These are phyloP conservation scores for Argentina anserina DNA, from an alignment of 306 rosid genomes.

Conservation along the genomic window DNA sequence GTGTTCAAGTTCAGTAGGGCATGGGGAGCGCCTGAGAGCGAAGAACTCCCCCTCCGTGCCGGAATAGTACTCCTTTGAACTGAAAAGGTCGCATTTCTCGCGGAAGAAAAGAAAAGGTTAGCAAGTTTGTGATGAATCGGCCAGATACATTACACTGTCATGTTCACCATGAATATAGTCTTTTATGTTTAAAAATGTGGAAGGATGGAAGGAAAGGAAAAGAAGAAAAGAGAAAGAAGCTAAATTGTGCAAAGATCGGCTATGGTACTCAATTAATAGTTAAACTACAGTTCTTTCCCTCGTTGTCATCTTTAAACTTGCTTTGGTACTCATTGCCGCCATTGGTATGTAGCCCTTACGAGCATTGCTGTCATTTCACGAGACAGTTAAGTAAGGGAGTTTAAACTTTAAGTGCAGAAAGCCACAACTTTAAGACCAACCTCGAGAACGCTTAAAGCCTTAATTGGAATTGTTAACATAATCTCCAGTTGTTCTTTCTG, in stretches of 20 bases:
- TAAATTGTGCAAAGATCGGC: conserved; percentile 13
- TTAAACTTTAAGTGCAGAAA: conserved; percentile 32
- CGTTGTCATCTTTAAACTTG: conserved; percentile 32
- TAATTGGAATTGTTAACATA: not conserved
- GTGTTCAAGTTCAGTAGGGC: not conserved
- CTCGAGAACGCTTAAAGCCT: conserved; percentile 54
- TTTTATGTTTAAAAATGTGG: not conserved
- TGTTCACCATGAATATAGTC: not conserved
- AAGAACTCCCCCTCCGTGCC: not conserved
- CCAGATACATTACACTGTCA: not conserved
- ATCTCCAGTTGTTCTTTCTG: not conserved
- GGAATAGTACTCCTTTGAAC: not conserved
- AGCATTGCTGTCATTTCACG: conserved; percentile 2
- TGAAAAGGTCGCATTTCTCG: not conserved
- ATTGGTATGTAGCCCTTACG: too few species aligned
- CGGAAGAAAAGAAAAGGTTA: not conserved
- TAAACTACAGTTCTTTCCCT: conserved; percentile 7
- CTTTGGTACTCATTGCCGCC: conserved; percentile 26
- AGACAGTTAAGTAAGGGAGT: conserved; percentile 6
- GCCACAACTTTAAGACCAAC: conserved; percentile 59
- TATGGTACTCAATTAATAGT: conserved; percentile 4
- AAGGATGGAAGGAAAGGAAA: conserved; percentile 3
- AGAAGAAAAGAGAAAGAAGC: conserved; percentile 10
- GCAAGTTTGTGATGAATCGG: not conserved
- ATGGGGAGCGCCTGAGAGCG: not conserved